phyloP scores from a whole-genome alignment of 345 rosid species.

The Eucalyptus decipiens region DNA sequence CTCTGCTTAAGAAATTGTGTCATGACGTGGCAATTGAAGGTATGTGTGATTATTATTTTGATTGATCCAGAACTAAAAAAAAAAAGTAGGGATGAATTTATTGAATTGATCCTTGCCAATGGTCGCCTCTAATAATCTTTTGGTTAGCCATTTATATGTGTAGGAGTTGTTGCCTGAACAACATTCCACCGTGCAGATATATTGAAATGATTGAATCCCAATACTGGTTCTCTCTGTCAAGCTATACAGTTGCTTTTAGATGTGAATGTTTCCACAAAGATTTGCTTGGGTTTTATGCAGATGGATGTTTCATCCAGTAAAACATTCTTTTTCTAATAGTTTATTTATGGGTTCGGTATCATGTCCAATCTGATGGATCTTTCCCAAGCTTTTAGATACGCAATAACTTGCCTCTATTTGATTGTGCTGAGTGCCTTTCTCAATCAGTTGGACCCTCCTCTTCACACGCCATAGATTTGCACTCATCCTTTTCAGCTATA shows the following conservation, averaged over 20 bases:
- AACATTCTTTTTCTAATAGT: not conserved
- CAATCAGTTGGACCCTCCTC: not conserved
- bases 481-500: not conserved
- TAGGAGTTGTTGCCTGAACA: not conserved
- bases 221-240: not conserved
- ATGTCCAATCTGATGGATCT: not conserved
- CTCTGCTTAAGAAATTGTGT: not conserved
- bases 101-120: not conserved
- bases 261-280: not conserved
- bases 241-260: not conserved
- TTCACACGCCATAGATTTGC: not conserved
- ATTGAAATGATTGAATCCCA: not conserved
- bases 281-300: not conserved
- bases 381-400: not conserved
- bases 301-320: not conserved
- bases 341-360: not conserved
- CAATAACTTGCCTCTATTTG: not conserved
- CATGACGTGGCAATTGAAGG: not conserved
- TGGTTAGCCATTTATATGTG: not conserved
- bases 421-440: not conserved
- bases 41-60: rapidly evolving
- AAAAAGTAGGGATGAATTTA: not conserved
- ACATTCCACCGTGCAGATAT: not conserved
- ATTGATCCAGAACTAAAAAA: not conserved
- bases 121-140: not conserved